A percentile compares a stretch with the other conserved stretches of the same genome.
Evolutionary conservation across 495 filamentous ascomycete genomes (phyloP).

Genomic region (Aspergillus bridgeri): DNA sequence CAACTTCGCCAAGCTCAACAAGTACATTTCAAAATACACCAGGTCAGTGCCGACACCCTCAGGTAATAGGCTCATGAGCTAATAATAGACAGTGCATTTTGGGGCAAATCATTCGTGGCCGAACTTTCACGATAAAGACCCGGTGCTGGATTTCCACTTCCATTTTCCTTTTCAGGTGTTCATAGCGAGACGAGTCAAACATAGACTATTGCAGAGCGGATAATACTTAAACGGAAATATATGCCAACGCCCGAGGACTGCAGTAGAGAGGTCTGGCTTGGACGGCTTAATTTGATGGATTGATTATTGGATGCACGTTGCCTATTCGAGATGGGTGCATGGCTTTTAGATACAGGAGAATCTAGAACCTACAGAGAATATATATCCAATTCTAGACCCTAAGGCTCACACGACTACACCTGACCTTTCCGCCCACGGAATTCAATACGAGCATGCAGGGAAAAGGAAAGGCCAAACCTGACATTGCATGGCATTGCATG

Average conservation of each 20-base stretch:
- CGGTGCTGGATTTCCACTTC: neutral
- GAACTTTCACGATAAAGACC: constrained; percentile 36
- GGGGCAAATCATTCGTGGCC: constrained; percentile 87
- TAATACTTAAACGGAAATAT: neutral
- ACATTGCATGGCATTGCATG: neutral
- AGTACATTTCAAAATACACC: constrained; percentile 95
- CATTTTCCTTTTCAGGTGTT: neutral
- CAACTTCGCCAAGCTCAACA: constrained; percentile 85
- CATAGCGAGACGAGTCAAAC: neutral
- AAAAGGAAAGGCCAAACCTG: neutral
- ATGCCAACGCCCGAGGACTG: neutral
- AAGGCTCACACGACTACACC: too few relatives aligned
- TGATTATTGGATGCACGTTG: neutral
- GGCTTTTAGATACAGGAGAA: neutral
- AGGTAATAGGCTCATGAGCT: constrained; percentile 5
- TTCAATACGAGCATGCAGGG: neutral
- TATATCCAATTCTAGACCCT: neutral
- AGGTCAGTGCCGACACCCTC: constrained; percentile 42
- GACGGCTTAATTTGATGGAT: neutral
- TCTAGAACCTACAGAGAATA: neutral
- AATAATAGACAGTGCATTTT: constrained; percentile 67
- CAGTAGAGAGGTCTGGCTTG: neutral
- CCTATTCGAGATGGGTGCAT: neutral
- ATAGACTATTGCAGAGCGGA: neutral
- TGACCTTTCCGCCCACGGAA: too few relatives aligned